Evolutionary conservation across 1,284 basidiomycete genomes (phyloP), one percentile per base, ranked within the genome.

Genomic region (Golubevia pallescens): DNA sequence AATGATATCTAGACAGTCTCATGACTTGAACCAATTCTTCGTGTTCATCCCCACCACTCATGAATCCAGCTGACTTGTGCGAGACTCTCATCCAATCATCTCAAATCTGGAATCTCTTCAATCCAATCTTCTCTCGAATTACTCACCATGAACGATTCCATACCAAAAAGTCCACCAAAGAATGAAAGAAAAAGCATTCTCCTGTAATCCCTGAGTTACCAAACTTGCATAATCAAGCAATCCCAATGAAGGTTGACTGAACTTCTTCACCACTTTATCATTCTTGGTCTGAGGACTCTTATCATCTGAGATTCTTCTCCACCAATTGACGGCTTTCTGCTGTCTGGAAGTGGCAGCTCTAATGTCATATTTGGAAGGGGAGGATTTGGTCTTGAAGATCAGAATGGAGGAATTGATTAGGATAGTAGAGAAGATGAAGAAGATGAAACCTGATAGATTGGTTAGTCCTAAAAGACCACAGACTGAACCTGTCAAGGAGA

Each of bases 161-260:
- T 67, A 74, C 80, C 79, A 84, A 59, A 84, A 78, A 0, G 81
- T 84, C 81, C 81, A 84, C 81, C 81, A 84, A 1, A 84, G 63
- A 38, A 84, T 73, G 24, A 68, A 84, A 53, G 77, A 76, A 38
- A 84, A 77, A 10, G 74, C 65, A 38, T 82, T 84, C 28, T 82
- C 80, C 24, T 73, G 70, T 16, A 56, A 58, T 19, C 75, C 75
- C 4, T 73, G 59, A 0, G 68, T 16, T 2, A 68, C 7, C 62
- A 69, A 69, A 14, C 20, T 21, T 32, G 42, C 62, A 52, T 65
- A 51, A 16, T 56, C 21, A 2, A 63, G n/a, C 7, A 54, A 58
- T 48, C 14, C 10, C 19, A 53, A 34, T 24, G 32, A 21, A 16
- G 13, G 64, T 60, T 20, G 57, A 21, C 14, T 65, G 67, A 24